Conservation (phyloP, 1,284 basidiomycete species). For the Mycosarcoma maydis region DNA sequence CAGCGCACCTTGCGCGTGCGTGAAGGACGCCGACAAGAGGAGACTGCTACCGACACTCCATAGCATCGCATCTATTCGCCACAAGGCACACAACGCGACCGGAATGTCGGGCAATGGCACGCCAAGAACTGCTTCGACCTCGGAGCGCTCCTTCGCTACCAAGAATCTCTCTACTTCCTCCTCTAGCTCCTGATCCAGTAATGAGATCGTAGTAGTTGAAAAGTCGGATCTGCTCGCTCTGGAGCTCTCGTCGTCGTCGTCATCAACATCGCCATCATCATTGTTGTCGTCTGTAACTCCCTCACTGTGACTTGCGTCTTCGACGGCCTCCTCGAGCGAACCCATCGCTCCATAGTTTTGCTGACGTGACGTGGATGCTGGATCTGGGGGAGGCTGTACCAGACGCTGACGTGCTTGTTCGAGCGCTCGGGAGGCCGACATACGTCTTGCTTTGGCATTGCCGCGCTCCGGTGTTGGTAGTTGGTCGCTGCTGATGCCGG, state of each 20-base stretch:
- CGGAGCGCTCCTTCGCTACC: constrained; percentile 46
- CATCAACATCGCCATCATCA: background rate
- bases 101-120: constrained; percentile 55
- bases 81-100: constrained; percentile 53
- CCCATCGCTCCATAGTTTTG: constrained; percentile 29
- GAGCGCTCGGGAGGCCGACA: constrained; percentile 37
- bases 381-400: constrained; percentile 11
- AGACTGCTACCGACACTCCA: constrained; percentile 60
- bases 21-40: constrained; percentile 54
- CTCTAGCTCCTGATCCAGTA: constrained; percentile 41
- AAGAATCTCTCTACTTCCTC: constrained; percentile 43
- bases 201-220: constrained; percentile 24
- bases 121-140: constrained; percentile 58
- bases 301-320: constrained; percentile 8
- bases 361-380: background rate
- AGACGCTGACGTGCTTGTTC: constrained; percentile 40
- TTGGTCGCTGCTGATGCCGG: constrained; percentile 8
- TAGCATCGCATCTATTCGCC: constrained; percentile 60
- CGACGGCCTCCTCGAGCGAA: constrained; percentile 15
- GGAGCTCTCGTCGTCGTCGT: constrained; percentile 5
- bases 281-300: constrained; percentile 1
- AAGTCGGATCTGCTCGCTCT: constrained; percentile 16
- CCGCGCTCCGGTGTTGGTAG: constrained; percentile 14
- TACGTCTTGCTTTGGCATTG: constrained; percentile 31
- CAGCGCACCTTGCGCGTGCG: constrained; percentile 51